phyloP scores from a whole-genome alignment of 306 rosid genomes.

The Alnus glutinosa region DNA sequence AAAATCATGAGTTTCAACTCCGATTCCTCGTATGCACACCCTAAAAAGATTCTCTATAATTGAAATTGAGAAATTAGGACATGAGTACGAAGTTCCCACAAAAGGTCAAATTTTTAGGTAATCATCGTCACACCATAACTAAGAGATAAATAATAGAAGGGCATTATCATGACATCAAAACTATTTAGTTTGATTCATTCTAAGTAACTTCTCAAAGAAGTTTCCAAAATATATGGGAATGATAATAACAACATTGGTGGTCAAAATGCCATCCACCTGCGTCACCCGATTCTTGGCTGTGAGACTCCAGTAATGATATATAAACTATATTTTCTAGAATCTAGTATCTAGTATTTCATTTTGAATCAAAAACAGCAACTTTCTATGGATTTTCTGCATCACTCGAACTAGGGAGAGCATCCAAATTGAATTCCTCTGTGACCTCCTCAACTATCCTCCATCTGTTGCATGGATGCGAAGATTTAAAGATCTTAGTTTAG shows the following conservation, averaged over 20 bases:
- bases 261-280: not conserved
- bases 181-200: not conserved
- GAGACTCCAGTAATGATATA: not conserved
- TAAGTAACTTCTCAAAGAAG: not conserved
- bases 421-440: slow-evolving; percentile 60
- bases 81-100: too few species aligned
- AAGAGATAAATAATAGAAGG: not conserved
- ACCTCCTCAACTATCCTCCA: slow-evolving; percentile 63
- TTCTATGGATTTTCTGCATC: slow-evolving; percentile 63
- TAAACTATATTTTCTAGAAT: slow-evolving; percentile 24
- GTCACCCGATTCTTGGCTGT: not conserved
- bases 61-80: too few species aligned
- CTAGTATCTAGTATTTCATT: slow-evolving; percentile 18
- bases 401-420: slow-evolving; percentile 58
- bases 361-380: slow-evolving; percentile 22
- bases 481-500: slow-evolving; percentile 9
- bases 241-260: not conserved
- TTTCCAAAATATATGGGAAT: not conserved
- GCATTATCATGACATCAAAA: not conserved
- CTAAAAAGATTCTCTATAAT: too few species aligned
- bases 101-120: too few species aligned
- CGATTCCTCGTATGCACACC: too few species aligned
- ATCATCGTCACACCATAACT: not conserved
- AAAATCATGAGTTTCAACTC: too few species aligned
- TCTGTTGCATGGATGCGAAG: slow-evolving; percentile 34